Conservation (phyloP, 2,329 filamentous ascomycete genomes). For the Acarospora socialis region DNA sequence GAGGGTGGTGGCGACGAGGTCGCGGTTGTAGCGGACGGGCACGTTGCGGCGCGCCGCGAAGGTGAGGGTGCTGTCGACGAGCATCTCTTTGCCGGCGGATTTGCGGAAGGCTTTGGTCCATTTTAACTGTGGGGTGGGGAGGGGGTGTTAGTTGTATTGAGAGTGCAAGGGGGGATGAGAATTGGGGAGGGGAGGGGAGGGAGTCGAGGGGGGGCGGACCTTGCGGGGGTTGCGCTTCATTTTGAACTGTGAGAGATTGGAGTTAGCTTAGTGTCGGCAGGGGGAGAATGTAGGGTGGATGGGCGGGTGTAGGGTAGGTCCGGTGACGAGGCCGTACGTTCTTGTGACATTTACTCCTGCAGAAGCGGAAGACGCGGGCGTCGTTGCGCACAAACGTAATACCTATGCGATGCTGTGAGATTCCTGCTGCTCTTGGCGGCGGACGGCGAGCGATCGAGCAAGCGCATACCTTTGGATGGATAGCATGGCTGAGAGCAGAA, state of each 20-base stretch:
- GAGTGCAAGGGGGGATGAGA: not conserved
- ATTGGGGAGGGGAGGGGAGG: not conserved
- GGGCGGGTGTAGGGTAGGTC: conserved; percentile 7
- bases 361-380: conserved; percentile 52
- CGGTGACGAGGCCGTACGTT: too few species aligned
- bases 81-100: conserved; percentile 73
- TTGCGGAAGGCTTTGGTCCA: conserved; percentile 93
- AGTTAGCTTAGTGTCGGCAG: conserved; percentile 3
- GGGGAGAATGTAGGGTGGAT: not conserved
- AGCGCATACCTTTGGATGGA: conserved; percentile 36
- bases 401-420: conserved; percentile 18
- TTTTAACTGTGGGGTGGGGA: conserved; percentile 44
- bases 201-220: conserved; percentile 1
- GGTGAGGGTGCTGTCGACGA: conserved; percentile 83
- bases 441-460: conserved; percentile 8
- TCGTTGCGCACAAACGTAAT: conserved; percentile 57
- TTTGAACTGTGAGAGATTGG: conserved; percentile 50
- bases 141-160: not conserved
- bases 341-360: conserved; percentile 54
- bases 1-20: conserved; percentile 74
- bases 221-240: conserved; percentile 98
- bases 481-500: conserved; percentile 58
- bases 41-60: conserved; percentile 90
- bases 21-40: conserved; percentile 89
- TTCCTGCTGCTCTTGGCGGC: too few species aligned